Base-by-base conservation (phyloP, 306 rosid genomes). In the Vicia faba region DNA sequence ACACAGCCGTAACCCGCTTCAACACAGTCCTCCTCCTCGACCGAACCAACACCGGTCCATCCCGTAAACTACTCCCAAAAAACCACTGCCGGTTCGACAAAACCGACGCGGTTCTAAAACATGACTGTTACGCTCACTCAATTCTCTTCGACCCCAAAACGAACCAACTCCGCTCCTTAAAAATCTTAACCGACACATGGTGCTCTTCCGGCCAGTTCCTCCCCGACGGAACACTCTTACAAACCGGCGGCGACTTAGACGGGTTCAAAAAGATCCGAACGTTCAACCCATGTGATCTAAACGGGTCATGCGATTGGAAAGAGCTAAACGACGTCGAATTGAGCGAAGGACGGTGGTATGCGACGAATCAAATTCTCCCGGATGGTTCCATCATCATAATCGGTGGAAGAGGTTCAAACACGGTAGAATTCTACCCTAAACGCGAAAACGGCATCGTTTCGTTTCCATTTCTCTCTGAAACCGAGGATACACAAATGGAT, bases 171-270 rank as follows among this genome's bases (percentile, higher is more conserved):
- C 87, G 96, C 0, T 91, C 97, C 0, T 57, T 92, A 8, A 92
- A 51, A 73, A 80, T 92, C 74, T 82, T 81, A 53, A 87, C 97
- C 6, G 97, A 92, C 79, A 92, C 97, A 1, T 92, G 97, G 97
- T 92, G 97, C 84, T 92, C 97, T 0, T 89, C 97, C 7, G 97
- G 95, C 0, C 92, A 87, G 68, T 92, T 92, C 62, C 89, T 92
- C 59, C 86, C 97, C 0, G 76, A 92, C 71, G 96, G 97, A 1
- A 71, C 96, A 0, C 85, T 92, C 3, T 36, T 92, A 8, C 96
- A 89, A 25, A 87, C 96, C 7, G 97, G 97, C 0, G 97, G 97
- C 1, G 97, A 81, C 61, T 9, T 77, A 12, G 97, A 89, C 79
- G 97, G 97, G 10, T 9, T 80, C 0, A 79, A 63, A 36, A 92